Conservation (phyloP, 768 basidiomycete species). For the Auriscalpium vulgare region DNA sequence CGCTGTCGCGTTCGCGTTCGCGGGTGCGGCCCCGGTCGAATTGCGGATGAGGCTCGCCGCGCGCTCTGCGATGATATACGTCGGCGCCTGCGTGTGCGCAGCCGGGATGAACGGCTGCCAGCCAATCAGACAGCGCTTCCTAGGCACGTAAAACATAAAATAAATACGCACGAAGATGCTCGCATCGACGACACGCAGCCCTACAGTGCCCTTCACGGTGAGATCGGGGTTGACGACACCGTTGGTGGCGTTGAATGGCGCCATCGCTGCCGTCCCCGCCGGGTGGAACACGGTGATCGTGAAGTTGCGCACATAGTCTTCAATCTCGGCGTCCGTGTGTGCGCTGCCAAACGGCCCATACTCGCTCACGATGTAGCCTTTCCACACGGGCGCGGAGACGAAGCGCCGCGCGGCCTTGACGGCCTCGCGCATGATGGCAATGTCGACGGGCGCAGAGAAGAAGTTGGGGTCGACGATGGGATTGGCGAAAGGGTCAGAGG, state of each 20-base stretch:
- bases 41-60: not conserved
- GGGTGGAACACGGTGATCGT: conserved; percentile 19
- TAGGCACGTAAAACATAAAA: not conserved
- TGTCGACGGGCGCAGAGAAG: not conserved
- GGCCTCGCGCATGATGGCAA: not conserved
- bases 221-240: conserved; percentile 35
- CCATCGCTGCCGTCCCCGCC: conserved; percentile 34
- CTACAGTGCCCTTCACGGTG: conserved; percentile 5
- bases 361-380: not conserved
- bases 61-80: not conserved
- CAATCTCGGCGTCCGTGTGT: conserved; percentile 13
- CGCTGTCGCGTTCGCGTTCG: no score
- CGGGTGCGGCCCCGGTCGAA: not conserved
- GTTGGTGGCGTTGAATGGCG: conserved; percentile 19
- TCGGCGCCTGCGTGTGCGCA: not conserved
- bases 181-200: conserved; percentile 5
- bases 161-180: conserved; percentile 1
- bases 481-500: conserved; percentile 16
- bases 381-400: not conserved
- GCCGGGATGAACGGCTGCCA: not conserved
- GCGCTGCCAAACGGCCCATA: not conserved
- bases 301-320: conserved; percentile 11
- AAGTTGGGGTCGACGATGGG: conserved; percentile 20
- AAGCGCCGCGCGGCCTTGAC: not conserved
- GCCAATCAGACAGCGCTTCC: not conserved